Evolutionary conservation across 139 green algal genomes (phyloP).

Genomic region (Coccomyxa sp.): DNA sequence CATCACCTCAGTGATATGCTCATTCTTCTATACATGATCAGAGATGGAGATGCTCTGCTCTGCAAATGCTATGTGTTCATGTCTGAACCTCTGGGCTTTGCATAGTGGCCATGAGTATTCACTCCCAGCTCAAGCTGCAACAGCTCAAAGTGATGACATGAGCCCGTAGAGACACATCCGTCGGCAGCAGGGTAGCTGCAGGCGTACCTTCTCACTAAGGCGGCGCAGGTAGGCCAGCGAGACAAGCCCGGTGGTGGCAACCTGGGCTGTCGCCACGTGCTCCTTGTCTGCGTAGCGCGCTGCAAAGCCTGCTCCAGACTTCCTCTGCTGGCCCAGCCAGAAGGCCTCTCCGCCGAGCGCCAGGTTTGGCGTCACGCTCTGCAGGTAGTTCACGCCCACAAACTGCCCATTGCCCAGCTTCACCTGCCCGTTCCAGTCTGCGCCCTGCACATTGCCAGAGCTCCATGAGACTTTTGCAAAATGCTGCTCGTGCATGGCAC

Average conservation of each 20-base stretch:
- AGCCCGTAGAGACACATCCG: too few relatives aligned
- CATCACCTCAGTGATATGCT: too few relatives aligned
- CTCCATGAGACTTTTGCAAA: too few relatives aligned
- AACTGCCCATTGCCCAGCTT: slow-evolving; percentile 95
- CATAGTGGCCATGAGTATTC: too few relatives aligned
- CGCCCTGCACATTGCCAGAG: slow-evolving; percentile 60
- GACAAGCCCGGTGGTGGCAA: slow-evolving; percentile 93
- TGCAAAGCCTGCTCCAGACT: slow-evolving; percentile 65
- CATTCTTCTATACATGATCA: too few relatives aligned
- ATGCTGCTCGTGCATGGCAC: too few relatives aligned
- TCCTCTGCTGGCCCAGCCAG: slow-evolving; percentile 81
- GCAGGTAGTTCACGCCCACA: slow-evolving; percentile 91
- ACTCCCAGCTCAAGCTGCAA: background rate
- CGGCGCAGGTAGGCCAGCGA: slow-evolving; percentile 89
- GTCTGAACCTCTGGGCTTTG: too few relatives aligned
- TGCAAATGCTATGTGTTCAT: too few relatives aligned
- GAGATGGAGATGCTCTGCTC: too few relatives aligned
- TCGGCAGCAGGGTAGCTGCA: too few relatives aligned
- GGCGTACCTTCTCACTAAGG: slow-evolving; percentile 82
- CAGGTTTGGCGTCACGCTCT: slow-evolving; percentile 86
- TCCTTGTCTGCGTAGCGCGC: slow-evolving; percentile 63
- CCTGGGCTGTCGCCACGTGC: slow-evolving; percentile 69
- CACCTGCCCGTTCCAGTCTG: slow-evolving; percentile 93
- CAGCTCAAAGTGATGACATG: background rate
- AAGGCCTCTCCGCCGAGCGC: slow-evolving; percentile 88